Evolutionary conservation across 2,329 filamentous ascomycete genomes (phyloP).

Genomic region (Fonsecaea erecta): DNA sequence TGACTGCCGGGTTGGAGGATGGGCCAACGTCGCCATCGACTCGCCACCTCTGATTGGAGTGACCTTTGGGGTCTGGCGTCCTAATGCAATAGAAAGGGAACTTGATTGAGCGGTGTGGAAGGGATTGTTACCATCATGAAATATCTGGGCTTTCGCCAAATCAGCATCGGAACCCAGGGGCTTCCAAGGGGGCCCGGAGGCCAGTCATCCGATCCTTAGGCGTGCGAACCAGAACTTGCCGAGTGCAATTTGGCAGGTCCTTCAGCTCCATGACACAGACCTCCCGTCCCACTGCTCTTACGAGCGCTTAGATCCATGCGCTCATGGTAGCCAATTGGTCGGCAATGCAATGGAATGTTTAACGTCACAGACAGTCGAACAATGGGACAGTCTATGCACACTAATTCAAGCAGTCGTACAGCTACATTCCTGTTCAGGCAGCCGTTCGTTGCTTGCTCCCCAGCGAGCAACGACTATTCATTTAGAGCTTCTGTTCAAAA

Average conservation of each 20-base stretch:
- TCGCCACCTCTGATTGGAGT: background rate
- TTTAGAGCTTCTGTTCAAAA: background rate
- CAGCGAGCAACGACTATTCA: background rate
- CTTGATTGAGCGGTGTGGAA: background rate
- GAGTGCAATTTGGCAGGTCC: background rate
- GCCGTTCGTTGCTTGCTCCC: background rate
- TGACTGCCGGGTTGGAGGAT: background rate
- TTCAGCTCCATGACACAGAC: background rate
- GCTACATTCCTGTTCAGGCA: background rate
- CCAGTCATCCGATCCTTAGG: background rate
- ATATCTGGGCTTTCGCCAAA: too few species aligned
- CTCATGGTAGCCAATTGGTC: background rate
- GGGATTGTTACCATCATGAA: background rate
- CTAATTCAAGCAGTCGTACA: background rate
- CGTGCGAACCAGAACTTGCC: background rate
- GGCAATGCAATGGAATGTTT: background rate
- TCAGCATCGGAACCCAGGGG: background rate
- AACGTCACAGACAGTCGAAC: background rate
- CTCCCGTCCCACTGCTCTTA: background rate
- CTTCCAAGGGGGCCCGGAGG: background rate
- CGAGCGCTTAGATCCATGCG: background rate
- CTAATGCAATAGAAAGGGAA: background rate
- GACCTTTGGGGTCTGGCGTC: background rate
- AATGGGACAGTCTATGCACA: background rate
- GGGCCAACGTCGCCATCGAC: background rate